Conservation (phyloP, 2,329 filamentous ascomycete genomes). For the Teratosphaeria zuluensis region DNA sequence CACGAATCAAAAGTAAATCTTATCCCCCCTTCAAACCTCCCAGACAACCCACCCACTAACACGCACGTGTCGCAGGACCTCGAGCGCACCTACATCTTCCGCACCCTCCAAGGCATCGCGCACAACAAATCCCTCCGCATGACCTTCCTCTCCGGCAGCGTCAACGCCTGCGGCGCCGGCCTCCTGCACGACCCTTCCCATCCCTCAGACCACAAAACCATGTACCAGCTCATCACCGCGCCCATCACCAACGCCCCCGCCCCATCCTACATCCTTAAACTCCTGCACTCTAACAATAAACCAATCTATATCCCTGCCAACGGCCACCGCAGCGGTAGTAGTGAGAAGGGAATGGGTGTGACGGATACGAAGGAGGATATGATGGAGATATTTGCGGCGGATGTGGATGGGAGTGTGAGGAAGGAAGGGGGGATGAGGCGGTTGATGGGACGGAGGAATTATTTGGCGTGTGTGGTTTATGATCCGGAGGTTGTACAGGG, state of each 20-base stretch:
- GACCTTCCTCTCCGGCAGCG: slow-evolving; percentile 89
- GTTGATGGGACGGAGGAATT: slow-evolving; percentile 88
- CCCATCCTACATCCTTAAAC: slow-evolving; percentile 74
- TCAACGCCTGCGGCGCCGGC: slow-evolving; percentile 84
- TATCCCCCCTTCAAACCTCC: neutral
- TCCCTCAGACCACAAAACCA: slow-evolving; percentile 92
- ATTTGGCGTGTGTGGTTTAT: slow-evolving; percentile 86
- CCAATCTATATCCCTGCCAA: slow-evolving; percentile 85
- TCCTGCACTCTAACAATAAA: slow-evolving; percentile 83
- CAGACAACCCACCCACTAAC: slow-evolving; percentile 5
- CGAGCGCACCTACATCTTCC: slow-evolving; percentile 90
- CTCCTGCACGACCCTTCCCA: slow-evolving; percentile 88
- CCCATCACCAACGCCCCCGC: slow-evolving; percentile 86
- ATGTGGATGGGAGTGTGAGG: slow-evolving; percentile 65
- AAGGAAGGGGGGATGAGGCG: slow-evolving; percentile 69
- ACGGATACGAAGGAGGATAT: slow-evolving; percentile 98
- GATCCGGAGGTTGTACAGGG: slow-evolving; percentile 67
- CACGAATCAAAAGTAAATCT: slow-evolving; percentile 72
- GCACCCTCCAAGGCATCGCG: slow-evolving; percentile 87
- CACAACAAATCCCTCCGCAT: slow-evolving; percentile 93
- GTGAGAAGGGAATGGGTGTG: slow-evolving; percentile 37
- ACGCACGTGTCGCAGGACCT: slow-evolving; percentile 52
- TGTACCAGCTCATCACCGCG: slow-evolving; percentile 96
- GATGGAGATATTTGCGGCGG: slow-evolving; percentile 98
- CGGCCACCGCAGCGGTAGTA: slow-evolving; percentile 52